Base-by-base conservation (phyloP, 371 early-diverging fungal genomes). In the Mortierella sp. region DNA sequence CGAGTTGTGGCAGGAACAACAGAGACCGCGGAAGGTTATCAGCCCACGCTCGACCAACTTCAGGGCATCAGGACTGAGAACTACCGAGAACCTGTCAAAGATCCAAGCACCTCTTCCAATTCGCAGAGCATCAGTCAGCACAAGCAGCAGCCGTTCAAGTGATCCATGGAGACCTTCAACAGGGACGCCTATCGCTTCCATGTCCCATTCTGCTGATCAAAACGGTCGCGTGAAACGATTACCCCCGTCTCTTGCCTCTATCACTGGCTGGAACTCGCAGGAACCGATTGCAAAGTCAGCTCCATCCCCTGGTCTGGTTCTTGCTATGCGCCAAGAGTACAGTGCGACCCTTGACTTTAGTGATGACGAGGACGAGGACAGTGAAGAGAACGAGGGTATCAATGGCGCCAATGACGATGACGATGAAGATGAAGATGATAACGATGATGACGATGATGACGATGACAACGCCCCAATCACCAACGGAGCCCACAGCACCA, bases 251-350 rank as follows among this genome's bases (percentile, higher is more conserved):
- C 27, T 56, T 24, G 21, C 50, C 0, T 55, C 63, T 3, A 29
- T 43, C 9, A 28, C 45, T 0, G 50, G 44, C 5, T 54, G 56
- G 63, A 49, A 31, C 19, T 31, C 40, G 29, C 48, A 21, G 29
- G 28, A 39, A 12, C 5, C 29, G 16, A 41, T 19, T 6, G 44
- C 25, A 14, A 51, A 60, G 40, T 40, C 27, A 5, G 7, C 17
- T 41, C 12, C 48, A n/a, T 7, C 19, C 19, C 34, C 57, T 2
- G 65, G 65, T 8, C 44, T 67, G 40, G 45, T 50, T 3, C 60
- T 67, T 8, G 45, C 56, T 8, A 10, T 25, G 7, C 46, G 60
- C 2, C 60, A 60, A 45, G 67, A 67, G 27, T 67, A 67, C 37
- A 60, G 53, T 16, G 47, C 47, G 21, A 54, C 56, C 9, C 55